Percentiles rank a stretch among this genome's conserved stretches.
These are phyloP conservation scores for Daldinia caldariorum DNA, from an alignment of 495 filamentous ascomycete species.

Conservation along the genomic window DNA sequence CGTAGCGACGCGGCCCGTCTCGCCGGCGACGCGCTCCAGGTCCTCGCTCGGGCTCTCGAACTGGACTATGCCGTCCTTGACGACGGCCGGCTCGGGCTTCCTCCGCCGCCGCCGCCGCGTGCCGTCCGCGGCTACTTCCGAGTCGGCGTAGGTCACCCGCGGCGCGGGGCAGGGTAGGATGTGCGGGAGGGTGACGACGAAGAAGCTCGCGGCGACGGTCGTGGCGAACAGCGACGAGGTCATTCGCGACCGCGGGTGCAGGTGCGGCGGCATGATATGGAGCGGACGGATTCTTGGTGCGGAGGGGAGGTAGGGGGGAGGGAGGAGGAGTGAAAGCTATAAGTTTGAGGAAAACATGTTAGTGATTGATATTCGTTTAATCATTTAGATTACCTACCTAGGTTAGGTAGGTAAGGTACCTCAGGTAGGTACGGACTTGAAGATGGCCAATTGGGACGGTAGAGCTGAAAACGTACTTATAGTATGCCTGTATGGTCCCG, in stretches of 20 bases:
- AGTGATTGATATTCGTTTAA: not conserved
- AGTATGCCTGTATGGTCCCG: slow-evolving; percentile 7
- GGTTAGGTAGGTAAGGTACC: too few relatives aligned
- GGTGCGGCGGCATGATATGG: slow-evolving; percentile 79
- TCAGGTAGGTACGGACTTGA: not conserved
- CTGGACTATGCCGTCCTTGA: slow-evolving; percentile 53
- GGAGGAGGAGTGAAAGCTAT: slow-evolving; percentile 10
- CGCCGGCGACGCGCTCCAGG: slow-evolving; percentile 23
- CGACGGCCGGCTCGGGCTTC: slow-evolving; percentile 44
- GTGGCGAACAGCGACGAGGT: slow-evolving; percentile 93
- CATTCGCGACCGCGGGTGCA: slow-evolving; percentile 90
- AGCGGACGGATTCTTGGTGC: not conserved
- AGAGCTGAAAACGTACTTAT: slow-evolving; percentile 28
- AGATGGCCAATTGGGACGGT: slow-evolving; percentile 17
- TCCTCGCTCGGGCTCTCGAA: slow-evolving; percentile 38
- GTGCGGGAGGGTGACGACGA: slow-evolving; percentile 91
- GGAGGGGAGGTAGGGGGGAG: too few relatives aligned
- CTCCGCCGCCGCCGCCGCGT: slow-evolving; percentile 56
- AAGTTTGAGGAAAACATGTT: not conserved
- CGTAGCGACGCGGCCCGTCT: slow-evolving; percentile 31
- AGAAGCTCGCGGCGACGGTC: slow-evolving; percentile 89
- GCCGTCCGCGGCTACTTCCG: slow-evolving; percentile 63
- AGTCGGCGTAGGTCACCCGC: slow-evolving; percentile 76
- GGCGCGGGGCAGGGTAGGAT: slow-evolving; percentile 92
- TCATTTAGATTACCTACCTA: too few relatives aligned